Evolutionary conservation across 805 yeast genomes (phyloP).

Genomic region (Saccharomycopsis malanga): DNA sequence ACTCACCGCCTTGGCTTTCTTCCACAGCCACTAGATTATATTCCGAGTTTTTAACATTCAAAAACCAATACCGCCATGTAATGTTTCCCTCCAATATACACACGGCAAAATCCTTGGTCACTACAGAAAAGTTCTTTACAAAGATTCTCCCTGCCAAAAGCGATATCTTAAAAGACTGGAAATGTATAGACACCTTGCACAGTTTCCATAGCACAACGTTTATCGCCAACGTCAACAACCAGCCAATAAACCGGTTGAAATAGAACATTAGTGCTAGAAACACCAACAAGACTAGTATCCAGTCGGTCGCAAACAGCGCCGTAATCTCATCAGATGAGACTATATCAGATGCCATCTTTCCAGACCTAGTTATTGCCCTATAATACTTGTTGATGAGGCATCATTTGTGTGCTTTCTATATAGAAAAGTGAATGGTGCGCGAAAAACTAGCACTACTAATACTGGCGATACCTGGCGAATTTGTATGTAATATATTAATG

Average conservation of each 20-base stretch:
- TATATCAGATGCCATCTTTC: neutral
- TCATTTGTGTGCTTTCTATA: neutral
- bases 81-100: conserved; percentile 64
- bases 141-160: conserved; percentile 77
- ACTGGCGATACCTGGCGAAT: too few relatives aligned
- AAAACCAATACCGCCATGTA: conserved; percentile 91
- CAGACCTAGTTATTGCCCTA: neutral
- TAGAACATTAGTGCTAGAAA: conserved; percentile 64
- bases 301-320: conserved; percentile 67
- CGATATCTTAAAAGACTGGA: conserved; percentile 72
- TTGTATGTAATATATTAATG: too few relatives aligned
- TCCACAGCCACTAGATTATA: conserved; percentile 22
- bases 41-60: conserved; percentile 30
- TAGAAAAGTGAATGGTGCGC: neutral
- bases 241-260: conserved; percentile 66
- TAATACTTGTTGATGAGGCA: neutral
- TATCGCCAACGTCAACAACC: conserved; percentile 42
- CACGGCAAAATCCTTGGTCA: conserved; percentile 67
- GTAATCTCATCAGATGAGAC: conserved; percentile 12
- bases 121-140: conserved; percentile 65
- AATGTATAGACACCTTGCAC: conserved; percentile 48
- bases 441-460: neutral
- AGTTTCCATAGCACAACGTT: conserved; percentile 58
- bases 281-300: conserved; percentile 63
- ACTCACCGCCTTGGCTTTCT: conserved; percentile 18